Evolutionary conservation across 306 rosid species (phyloP), one percentile per base, ranked within the genome.

Genomic region (Fragaria nilgerrensis): DNA sequence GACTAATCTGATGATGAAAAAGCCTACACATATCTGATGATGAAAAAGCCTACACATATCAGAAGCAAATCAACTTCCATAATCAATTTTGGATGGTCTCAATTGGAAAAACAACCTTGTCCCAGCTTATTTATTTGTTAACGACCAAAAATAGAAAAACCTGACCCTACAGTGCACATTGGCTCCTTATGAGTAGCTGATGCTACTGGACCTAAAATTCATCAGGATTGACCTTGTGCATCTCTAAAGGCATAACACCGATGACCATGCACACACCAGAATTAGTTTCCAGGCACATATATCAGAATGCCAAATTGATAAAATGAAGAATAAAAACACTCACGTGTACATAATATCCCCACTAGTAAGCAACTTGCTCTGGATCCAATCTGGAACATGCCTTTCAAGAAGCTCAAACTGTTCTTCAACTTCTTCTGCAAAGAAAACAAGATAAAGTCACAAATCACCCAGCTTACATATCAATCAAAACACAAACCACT

Each of bases 361-460:
- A 52, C 81, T 58, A 41, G 87, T 45, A 78, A 75, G 72, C 69
- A 66, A 66, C 84, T 83, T 87, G 80, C 68, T 88, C 83, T 66
- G 76, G 64, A 92, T 82, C 95, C 93, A 89, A 62, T 82, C 82
- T n/a, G 95, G 93, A 68, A 82, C 88, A 65, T 73, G 52, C 84
- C 81, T 83, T 75, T 84, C 91, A 43, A 92, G 78, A 72, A 79
- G 81, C 79, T 78, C 82, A 32, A 92, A 27, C 34, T 75, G 84
- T 72, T 90, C 87, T 79, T 92, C 90, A 83, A 82, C 95, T 81
- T 88, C 93, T 61, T 89, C 93, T 88, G 80, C 58, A 76, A 68
- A 23, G 73, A 81, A 72, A 75, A 71, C 20, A 71, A 75, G 43
- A 72, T 70, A 48, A 43, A 44, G 85, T 59, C 59, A 82, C 22